Conservation (phyloP, 495 filamentous ascomycete species). For the Viridothelium virens region DNA sequence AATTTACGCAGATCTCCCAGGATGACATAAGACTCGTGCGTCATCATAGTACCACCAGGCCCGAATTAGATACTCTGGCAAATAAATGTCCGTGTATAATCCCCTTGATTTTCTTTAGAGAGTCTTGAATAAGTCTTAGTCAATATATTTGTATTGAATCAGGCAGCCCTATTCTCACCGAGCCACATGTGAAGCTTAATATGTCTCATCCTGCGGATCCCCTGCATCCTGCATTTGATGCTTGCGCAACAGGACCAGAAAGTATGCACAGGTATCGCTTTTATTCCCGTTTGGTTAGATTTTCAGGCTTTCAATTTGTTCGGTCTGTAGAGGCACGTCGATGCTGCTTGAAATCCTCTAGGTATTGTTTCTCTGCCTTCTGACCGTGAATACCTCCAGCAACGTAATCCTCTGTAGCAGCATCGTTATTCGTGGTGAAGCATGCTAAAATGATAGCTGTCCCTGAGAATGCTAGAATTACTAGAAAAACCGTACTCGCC, state of each 20-base stretch:
- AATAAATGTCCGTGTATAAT: too few relatives aligned
- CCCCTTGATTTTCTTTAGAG: too few relatives aligned
- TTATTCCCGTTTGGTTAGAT: background rate
- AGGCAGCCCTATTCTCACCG: background rate
- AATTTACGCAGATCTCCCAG: too few relatives aligned
- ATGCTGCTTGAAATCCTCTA: constrained; percentile 11
- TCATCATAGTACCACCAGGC: too few relatives aligned
- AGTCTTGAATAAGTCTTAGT: too few relatives aligned
- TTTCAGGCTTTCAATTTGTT: background rate
- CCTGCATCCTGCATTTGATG: background rate
- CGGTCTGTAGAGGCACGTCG: constrained; percentile 7
- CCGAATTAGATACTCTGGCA: too few relatives aligned
- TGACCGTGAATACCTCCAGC: constrained; percentile 14
- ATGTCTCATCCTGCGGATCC: background rate
- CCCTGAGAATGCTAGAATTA: constrained; percentile 16
- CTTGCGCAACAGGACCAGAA: background rate
- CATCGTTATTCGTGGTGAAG: constrained; percentile 19
- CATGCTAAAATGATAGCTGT: constrained; percentile 15
- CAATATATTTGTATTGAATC: too few relatives aligned
- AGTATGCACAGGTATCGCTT: background rate
- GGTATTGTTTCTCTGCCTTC: constrained; percentile 15
- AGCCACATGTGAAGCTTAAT: background rate
- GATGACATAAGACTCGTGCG: too few relatives aligned
- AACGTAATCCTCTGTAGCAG: constrained; percentile 15
- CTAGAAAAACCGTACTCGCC: constrained; percentile 16